Percentiles rank a stretch among this genome's conserved stretches.
phyloP scores from a whole-genome alignment of 352 stramenopile genomes.

The Thalassiosira hispida region DNA sequence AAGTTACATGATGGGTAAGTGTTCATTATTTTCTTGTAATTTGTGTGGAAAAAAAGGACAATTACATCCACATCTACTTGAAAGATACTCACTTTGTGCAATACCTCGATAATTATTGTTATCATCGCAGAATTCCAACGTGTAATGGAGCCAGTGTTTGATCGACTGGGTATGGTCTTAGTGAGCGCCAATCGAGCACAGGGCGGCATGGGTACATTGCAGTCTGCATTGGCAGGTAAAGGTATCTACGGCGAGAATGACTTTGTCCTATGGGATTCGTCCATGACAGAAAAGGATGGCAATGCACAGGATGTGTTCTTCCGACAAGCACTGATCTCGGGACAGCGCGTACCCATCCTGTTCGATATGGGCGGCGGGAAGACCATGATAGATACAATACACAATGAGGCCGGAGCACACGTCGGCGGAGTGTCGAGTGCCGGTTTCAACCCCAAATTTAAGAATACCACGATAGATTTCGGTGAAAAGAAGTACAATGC shows the following conservation, averaged over 20 bases:
- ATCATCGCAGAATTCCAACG: conserved; percentile 54
- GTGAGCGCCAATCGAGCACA: conserved; percentile 68
- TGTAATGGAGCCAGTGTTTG: conserved; percentile 79
- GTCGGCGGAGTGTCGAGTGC: conserved; percentile 34
- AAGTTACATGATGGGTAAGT: conserved; percentile 64
- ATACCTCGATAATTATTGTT: background rate
- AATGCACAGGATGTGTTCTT: conserved; percentile 61
- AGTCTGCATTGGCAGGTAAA: conserved; percentile 52
- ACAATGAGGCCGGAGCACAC: conserved; percentile 34
- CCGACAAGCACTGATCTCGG: conserved; percentile 64
- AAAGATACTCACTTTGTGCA: no score
- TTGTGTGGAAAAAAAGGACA: background rate
- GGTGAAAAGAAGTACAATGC: conserved; percentile 53
- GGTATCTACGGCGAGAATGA: conserved; percentile 73
- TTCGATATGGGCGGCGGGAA: conserved; percentile 55
- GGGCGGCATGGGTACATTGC: conserved; percentile 54
- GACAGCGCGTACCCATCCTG: conserved; percentile 65
- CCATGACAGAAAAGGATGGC: conserved; percentile 53
- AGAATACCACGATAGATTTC: conserved; percentile 36
- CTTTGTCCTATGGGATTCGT: conserved; percentile 63
- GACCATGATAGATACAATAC: conserved; percentile 31
- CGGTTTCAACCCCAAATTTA: conserved; percentile 34
- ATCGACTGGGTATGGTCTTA: conserved; percentile 67
- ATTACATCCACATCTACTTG: no score
- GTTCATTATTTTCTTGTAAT: background rate